Conservation (phyloP, 2,329 filamentous ascomycete species). For the Pseudogymnoascus sp. region DNA sequence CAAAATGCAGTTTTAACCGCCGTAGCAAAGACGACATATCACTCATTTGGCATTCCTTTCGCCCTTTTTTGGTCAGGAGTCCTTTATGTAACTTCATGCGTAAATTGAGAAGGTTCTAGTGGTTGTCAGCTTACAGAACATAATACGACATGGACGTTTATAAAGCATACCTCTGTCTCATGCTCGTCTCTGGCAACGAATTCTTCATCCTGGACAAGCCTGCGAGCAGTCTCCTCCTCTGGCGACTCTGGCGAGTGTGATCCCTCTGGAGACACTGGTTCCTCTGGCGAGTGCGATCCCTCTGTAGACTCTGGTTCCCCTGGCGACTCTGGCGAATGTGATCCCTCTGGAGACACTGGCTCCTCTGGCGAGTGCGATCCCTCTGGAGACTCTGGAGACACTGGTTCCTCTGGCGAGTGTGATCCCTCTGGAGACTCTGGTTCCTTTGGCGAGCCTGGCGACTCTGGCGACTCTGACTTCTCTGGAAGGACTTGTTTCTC, state of each 20-base stretch:
- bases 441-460: neutral
- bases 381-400: too few species aligned
- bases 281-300: neutral
- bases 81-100: neutral
- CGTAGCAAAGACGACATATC: neutral
- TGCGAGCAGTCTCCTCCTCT: neutral
- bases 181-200: neutral
- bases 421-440: too few species aligned
- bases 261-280: too few species aligned
- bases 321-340: too few species aligned
- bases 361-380: neutral
- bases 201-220: neutral
- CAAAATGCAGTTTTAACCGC: neutral
- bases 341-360: too few species aligned
- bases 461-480: neutral
- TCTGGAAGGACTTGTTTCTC: neutral
- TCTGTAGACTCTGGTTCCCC: too few species aligned
- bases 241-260: too few species aligned
- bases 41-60: neutral
- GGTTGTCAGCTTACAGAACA: neutral
- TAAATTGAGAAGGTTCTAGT: neutral
- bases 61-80: neutral
- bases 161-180: neutral
- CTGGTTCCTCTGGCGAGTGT: neutral
- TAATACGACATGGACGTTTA: neutral